Percentiles rank a stretch among this genome's conserved stretches.
These are phyloP conservation scores for Pholiota microspora DNA, from an alignment of 768 basidiomycete species.

Conservation along the genomic window DNA sequence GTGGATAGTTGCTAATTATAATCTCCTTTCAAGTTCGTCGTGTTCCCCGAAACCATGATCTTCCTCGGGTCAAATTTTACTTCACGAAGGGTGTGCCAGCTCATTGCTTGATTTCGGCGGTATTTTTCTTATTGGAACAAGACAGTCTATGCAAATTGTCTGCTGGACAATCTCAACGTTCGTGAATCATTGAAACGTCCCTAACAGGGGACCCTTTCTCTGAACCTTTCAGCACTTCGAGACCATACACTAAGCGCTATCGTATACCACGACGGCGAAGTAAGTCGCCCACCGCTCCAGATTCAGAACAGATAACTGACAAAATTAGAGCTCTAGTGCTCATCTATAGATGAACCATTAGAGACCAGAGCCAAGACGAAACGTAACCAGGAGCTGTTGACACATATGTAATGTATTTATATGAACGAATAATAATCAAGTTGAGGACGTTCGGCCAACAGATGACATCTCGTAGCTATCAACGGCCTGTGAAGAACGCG, in stretches of 20 bases:
- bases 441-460: too few relatives aligned
- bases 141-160: constrained; percentile 20
- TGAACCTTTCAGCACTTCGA: neutral
- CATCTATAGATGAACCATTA: too few relatives aligned
- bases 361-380: too few relatives aligned
- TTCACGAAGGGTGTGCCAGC: constrained; percentile 16
- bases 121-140: neutral
- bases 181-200: constrained; percentile 2
- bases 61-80: constrained; percentile 15
- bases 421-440: too few relatives aligned
- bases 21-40: constrained; percentile 11
- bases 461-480: too few relatives aligned
- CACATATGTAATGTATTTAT: too few relatives aligned
- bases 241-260: neutral
- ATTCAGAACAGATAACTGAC: too few relatives aligned
- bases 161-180: constrained; percentile 20
- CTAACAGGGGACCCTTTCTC: neutral
- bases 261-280: neutral
- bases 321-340: too few relatives aligned
- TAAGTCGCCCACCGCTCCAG: too few relatives aligned
- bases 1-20: neutral
- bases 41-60: constrained; percentile 17
- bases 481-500: too few relatives aligned
- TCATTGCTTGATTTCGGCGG: neutral
- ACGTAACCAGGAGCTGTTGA: too few relatives aligned